Evolutionary conservation across 2,329 filamentous ascomycete species (phyloP), one percentile per base, ranked within the genome.

Genomic region (Amauroascus verrucosus): DNA sequence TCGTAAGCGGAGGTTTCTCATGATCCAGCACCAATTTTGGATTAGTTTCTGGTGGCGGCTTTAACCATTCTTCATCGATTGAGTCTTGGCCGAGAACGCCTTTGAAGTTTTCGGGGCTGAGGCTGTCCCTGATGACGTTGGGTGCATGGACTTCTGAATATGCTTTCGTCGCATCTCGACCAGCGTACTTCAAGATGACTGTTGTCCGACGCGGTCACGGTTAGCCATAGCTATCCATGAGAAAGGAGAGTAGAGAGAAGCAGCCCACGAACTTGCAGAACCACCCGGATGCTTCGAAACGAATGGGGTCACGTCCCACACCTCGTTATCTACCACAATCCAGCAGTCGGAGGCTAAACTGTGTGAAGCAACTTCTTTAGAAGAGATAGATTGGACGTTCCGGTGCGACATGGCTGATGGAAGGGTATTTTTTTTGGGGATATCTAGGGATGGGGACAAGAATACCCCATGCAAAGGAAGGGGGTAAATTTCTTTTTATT

Each of bases 261-360:
- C 46, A 49, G 14, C 35, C 49, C 33, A 55, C 54, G 18, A 54
- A 57, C 54, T 77, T 41, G 70, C 74, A 46, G 78, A 69, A 20
- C 81, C 81, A 28, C 81, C 80, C 3, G 81, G 80, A 64, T 83
- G 81, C 55, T 81, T 73, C n/a, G 77, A 76, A 8, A 81, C 73
- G 64, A 87, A 86, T 14, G 79, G 74, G 22, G 80, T 83, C 43
- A 87, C 68, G 64, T 87, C 81, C 71, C 82, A 86, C 26, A 86
- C 81, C 60, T 78, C 77, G 44, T 77, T 77, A 64, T 86, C 78
- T 20, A 87, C 77, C 16, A 85, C 82, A 55, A 86, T 78, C 84
- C 84, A 88, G 61, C 78, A 76, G 59, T 82, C 67, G 50, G 72
- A 61, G 32, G 70, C 60, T 11, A 64, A 71, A 52, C 72, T 77